Evolutionary conservation across 768 basidiomycete species (phyloP).

Genomic region (Megacollybia marginata): DNA sequence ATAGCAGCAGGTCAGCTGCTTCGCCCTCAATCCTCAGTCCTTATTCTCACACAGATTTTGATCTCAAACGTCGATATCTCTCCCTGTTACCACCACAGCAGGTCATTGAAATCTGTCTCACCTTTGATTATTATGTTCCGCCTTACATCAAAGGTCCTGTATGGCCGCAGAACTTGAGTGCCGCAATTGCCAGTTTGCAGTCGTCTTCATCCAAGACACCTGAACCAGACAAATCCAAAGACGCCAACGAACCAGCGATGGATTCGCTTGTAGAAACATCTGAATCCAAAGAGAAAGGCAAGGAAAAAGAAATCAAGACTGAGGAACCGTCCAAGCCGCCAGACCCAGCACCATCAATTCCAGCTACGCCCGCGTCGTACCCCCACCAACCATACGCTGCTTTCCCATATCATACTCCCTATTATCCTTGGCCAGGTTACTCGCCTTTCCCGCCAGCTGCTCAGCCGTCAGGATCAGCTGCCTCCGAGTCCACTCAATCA

Average conservation of each 20-base stretch:
- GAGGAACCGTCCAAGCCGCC: constrained; percentile 13
- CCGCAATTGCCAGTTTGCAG: constrained; percentile 50
- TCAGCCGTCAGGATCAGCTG: constrained; percentile 10
- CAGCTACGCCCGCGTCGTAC: constrained; percentile 49
- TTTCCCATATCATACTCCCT: constrained; percentile 25
- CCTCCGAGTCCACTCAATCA: constrained; percentile 1
- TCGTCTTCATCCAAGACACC: constrained; percentile 17
- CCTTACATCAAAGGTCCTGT: constrained; percentile 55
- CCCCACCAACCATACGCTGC: constrained; percentile 21
- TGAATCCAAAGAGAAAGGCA: constrained; percentile 11
- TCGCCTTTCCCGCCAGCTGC: constrained; percentile 15
- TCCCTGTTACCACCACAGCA: constrained; percentile 58
- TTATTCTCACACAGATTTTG: constrained; percentile 4
- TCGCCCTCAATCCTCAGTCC: background rate
- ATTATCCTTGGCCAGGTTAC: constrained; percentile 21
- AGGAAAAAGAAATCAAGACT: constrained; percentile 19
- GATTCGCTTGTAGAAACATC: constrained; percentile 14
- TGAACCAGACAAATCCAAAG: constrained; percentile 15
- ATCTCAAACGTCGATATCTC: constrained; percentile 68
- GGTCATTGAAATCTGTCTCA: constrained; percentile 74
- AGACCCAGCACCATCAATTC: constrained; percentile 2
- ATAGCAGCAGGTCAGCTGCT: background rate
- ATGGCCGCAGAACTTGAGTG: constrained; percentile 67
- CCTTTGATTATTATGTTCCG: constrained; percentile 63
- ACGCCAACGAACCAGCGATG: constrained; percentile 13